Base-by-base conservation (phyloP, 2,329 filamentous ascomycete species). In the Penicillium sp. region DNA sequence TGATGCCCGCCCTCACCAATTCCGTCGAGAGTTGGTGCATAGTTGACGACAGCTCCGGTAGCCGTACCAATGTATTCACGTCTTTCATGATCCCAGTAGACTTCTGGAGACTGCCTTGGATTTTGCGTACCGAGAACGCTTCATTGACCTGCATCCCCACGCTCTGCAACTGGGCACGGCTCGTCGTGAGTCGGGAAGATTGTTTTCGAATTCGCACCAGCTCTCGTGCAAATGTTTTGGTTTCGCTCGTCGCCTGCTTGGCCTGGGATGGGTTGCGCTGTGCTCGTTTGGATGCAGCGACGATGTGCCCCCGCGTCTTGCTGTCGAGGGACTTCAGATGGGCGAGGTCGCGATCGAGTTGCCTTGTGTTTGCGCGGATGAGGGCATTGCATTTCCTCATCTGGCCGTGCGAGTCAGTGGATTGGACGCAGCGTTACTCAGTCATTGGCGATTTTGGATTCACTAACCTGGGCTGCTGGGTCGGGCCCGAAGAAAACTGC, bases 91-190 rank as follows among this genome's bases (percentile, higher is more conserved):
- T 92, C 40, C 89, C 88, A 8, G 92, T 92, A 63, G 86, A 90
- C 38, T 88, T 87, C 61, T 84, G 83, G 67, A 99, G 91, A 65
- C 87, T 91, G 41, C 92, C 92, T 74, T 97, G 92, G 58, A 99
- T 97, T 79, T 95, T 95, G 62, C 90, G 86, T 64, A 97, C 87
- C 1, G 90, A 89, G 72, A 97, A 97, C 1, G 94, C 92, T 76
- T 97, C 92, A 67, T 92, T 90, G 67, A 99, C 92, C 75, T 97
- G 94, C 91, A 97, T 95, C 73, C 92, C 87, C 39, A 99, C 92
- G 61, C 88, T 92, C 69, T 87, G 86, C 43, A 99, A 82, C 75
- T 97, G 94, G 2, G 94, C 94, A 70, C 95, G 95, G 64, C 87
- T 88, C 0, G 92, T 97, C 16, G 87, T 80, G 35, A 97, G 81